These are phyloP conservation scores for Mortierella polycephala DNA, from an alignment of 371 early-diverging fungal species.

Conservation along the genomic window DNA sequence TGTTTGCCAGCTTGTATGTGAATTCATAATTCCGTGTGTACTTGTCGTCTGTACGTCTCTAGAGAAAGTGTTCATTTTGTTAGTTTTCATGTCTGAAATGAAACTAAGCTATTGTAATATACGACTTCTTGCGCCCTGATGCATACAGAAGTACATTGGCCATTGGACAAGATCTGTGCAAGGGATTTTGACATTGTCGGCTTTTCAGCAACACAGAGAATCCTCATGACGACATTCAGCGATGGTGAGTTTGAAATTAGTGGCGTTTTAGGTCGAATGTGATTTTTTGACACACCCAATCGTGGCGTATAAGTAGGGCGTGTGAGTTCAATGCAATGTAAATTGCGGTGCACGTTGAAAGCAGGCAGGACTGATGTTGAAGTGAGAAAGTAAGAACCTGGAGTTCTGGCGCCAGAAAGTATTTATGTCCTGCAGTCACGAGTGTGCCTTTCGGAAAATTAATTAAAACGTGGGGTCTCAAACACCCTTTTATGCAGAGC, in stretches of 20 bases:
- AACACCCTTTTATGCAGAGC: too few species aligned
- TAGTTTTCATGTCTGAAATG: not conserved
- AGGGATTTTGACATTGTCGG: slow-evolving; percentile 96
- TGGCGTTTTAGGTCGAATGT: slow-evolving; percentile 3
- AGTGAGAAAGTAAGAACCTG: too few species aligned
- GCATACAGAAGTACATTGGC: slow-evolving; percentile 31
- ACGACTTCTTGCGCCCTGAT: not conserved
- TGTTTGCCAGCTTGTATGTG: slow-evolving; percentile 64
- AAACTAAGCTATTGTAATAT: not conserved
- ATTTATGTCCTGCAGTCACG: too few species aligned
- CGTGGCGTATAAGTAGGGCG: too few species aligned
- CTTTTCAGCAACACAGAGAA: slow-evolving; percentile 99
- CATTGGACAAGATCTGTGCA: slow-evolving; percentile 80
- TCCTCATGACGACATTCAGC: slow-evolving; percentile 59
- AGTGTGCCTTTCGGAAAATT: too few species aligned
- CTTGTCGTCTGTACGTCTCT: slow-evolving; percentile 66
- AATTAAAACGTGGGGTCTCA: too few species aligned
- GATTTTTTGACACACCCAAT: too few species aligned
- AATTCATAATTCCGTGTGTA: slow-evolving; percentile 89
- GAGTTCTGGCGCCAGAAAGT: too few species aligned
- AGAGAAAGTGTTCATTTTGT: not conserved
- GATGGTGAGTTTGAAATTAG: slow-evolving; percentile 3
- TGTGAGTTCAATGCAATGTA: too few species aligned
- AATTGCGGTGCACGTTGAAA: too few species aligned
- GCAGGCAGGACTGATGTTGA: too few species aligned